Evolutionary conservation across 1,284 basidiomycete species (phyloP).

Genomic region (Phellopilus nigrolimitatus): DNA sequence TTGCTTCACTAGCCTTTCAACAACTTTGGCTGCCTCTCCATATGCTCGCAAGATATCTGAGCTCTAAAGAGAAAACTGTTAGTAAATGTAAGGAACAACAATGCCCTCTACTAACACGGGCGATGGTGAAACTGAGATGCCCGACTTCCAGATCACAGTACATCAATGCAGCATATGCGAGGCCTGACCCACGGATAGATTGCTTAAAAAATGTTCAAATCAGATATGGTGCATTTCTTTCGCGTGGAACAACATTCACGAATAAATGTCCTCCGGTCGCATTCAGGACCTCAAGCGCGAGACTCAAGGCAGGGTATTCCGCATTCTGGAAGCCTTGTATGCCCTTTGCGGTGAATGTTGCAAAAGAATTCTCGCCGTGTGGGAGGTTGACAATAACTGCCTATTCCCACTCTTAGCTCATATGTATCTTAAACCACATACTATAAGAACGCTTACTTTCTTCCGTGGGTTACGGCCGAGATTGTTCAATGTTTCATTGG

Average conservation of each 20-base stretch:
- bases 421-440: not conserved
- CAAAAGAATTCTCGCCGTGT: slow-evolving; percentile 92
- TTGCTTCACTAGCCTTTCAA: slow-evolving; percentile 73
- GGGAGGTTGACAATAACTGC: slow-evolving; percentile 85
- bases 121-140: slow-evolving; percentile 75
- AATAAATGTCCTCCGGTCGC: slow-evolving; percentile 95
- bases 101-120: slow-evolving; percentile 53
- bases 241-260: slow-evolving; percentile 42
- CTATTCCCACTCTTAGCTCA: slow-evolving; percentile 34
- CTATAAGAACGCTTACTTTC: slow-evolving; percentile 53
- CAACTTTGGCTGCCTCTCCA: slow-evolving; percentile 72
- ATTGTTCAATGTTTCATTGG: slow-evolving; percentile 66
- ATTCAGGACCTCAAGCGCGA: slow-evolving; percentile 88
- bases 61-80: slow-evolving; percentile 46
- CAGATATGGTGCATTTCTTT: not conserved
- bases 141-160: slow-evolving; percentile 80
- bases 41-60: slow-evolving; percentile 87
- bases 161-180: slow-evolving; percentile 91
- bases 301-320: slow-evolving; percentile 79
- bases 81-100: not conserved
- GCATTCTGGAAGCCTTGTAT: slow-evolving; percentile 78
- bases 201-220: slow-evolving; percentile 41
- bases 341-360: slow-evolving; percentile 75
- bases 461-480: slow-evolving; percentile 71
- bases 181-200: slow-evolving; percentile 85